Conservation (phyloP, 179 eudicot species). For the Camellia oleifera region DNA sequence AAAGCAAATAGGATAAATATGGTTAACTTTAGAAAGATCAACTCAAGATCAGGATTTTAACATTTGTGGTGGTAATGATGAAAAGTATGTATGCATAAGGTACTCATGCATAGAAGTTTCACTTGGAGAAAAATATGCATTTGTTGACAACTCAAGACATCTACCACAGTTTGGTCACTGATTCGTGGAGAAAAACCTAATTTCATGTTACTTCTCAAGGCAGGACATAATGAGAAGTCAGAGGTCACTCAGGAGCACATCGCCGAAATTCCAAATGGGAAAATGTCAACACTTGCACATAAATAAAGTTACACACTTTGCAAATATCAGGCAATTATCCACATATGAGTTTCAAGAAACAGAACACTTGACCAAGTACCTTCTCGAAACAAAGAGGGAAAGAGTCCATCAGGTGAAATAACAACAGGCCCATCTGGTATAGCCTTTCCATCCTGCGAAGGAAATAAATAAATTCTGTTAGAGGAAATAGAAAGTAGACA, state of each 20-base stretch:
- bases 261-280: neutral
- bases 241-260: slow-evolving; percentile 2
- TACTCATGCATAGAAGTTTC: neutral
- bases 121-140: no score
- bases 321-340: neutral
- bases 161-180: no score
- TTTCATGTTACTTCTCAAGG: no score
- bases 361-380: slow-evolving; percentile 38
- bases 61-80: neutral
- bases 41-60: neutral
- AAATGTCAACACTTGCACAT: neutral
- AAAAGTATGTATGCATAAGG: no score
- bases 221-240: neutral
- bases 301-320: neutral
- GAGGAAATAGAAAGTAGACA: no score
- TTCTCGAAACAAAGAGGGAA: slow-evolving; percentile 94
- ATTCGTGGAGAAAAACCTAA: no score
- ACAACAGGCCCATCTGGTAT: slow-evolving; percentile 96
- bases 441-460: slow-evolving; percentile 81
- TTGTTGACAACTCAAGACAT: no score
- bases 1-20: neutral
- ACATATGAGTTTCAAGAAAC: neutral
- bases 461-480: neutral
- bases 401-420: slow-evolving; percentile 96
- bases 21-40: neutral